Percentiles rank a stretch among this genome's conserved stretches.
phyloP scores from a whole-genome alignment of 1,139 yeast species.

The Blastobotrys buckinghamii region DNA sequence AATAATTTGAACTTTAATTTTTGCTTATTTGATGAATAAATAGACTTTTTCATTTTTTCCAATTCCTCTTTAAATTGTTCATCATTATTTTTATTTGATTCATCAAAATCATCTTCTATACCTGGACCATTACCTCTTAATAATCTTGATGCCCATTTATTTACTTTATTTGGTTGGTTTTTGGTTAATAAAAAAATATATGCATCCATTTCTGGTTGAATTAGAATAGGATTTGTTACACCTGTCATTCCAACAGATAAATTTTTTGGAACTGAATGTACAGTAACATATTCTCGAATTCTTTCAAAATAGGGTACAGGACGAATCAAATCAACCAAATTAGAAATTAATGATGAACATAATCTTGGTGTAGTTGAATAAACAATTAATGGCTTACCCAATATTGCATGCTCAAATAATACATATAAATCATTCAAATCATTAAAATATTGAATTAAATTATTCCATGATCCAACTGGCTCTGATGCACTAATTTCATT shows the following conservation, averaged over 20 bases:
- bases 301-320: constrained; percentile 22
- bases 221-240: constrained; percentile 25
- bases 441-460: constrained; percentile 7
- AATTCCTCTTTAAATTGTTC: constrained; percentile 10
- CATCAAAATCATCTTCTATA: not conserved
- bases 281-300: constrained; percentile 27
- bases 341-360: constrained; percentile 25
- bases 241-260: constrained; percentile 23
- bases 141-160: constrained; percentile 6
- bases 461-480: constrained; percentile 11
- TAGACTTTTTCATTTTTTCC: constrained; percentile 5
- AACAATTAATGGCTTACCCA: constrained; percentile 23
- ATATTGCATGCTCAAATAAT: constrained; percentile 25
- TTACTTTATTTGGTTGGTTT: constrained; percentile 2
- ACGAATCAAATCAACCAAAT: constrained; percentile 22
- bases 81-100: constrained; percentile 1
- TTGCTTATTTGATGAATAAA: constrained; percentile 11
- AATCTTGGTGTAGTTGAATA: constrained; percentile 25
- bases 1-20: constrained; percentile 16
- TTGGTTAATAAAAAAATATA: constrained; percentile 11
- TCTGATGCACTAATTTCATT: constrained; percentile 11
- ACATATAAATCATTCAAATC: constrained; percentile 24
- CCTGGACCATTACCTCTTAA: constrained; percentile 3
- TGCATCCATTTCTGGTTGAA: constrained; percentile 11
- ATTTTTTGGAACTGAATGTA: constrained; percentile 19